Conservation (phyloP, 139 green algal genomes). For the Chlorella vulgaris region DNA sequence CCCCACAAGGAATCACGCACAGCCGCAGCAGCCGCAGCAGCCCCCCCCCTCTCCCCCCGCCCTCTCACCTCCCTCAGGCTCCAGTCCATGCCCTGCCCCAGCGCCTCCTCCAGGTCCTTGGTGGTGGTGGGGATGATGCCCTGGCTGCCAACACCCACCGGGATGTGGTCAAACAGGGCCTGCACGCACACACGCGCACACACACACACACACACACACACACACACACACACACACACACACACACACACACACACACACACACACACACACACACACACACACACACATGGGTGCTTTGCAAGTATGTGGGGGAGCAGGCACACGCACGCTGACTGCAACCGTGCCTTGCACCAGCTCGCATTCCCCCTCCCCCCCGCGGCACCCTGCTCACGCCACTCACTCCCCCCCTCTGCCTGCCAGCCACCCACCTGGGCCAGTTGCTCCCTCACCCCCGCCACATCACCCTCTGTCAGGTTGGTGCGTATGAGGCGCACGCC, state of each 20-base stretch:
- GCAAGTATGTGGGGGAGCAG: too few relatives aligned
- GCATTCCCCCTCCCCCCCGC: not conserved
- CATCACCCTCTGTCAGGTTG: conserved; percentile 83
- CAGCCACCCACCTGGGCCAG: conserved; percentile 55
- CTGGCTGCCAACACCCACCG: conserved; percentile 87
- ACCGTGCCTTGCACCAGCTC: not conserved
- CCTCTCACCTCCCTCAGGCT: conserved; percentile 56
- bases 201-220: too few relatives aligned
- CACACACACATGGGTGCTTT: too few relatives aligned
- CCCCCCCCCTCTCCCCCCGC: not conserved
- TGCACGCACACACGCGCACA: too few relatives aligned
- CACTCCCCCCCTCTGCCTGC: too few relatives aligned
- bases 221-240: too few relatives aligned
- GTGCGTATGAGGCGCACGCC: conserved; percentile 88
- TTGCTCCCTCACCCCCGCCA: conserved; percentile 75
- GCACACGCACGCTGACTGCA: too few relatives aligned
- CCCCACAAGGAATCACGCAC: not conserved
- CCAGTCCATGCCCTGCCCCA: conserved; percentile 94
- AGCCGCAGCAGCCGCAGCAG: not conserved
- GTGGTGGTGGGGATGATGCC: conserved; percentile 87
- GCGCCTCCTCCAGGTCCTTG: conserved; percentile 76
- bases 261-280: too few relatives aligned
- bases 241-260: too few relatives aligned
- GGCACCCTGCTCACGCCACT: not conserved
- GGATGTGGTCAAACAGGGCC: conserved; percentile 92